Conservation (phyloP, 768 basidiomycete genomes). For the Leucosporidium creatinivorum region DNA sequence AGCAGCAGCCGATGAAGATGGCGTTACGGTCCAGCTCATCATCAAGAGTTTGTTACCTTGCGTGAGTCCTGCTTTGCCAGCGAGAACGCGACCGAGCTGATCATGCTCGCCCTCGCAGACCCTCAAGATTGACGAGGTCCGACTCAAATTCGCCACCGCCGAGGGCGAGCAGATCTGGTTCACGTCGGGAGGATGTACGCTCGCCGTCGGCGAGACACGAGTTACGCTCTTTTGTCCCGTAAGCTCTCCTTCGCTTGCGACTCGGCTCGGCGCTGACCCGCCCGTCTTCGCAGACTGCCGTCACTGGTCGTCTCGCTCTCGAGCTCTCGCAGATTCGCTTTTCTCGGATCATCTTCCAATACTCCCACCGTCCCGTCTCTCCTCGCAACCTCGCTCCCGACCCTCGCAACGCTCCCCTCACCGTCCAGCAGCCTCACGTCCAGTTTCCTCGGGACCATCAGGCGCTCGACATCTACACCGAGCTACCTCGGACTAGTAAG, state of each 20-base stretch:
- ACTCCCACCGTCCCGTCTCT: conserved; percentile 40
- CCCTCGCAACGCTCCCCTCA: conserved; percentile 7
- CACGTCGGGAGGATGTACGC: conserved; percentile 42
- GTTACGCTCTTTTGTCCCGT: conserved; percentile 67
- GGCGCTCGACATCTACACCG: conserved; percentile 58
- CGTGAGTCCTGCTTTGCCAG: conserved; percentile 47
- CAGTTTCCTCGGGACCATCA: conserved; percentile 57
- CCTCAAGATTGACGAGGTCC: conserved; percentile 57
- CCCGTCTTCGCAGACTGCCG: conserved; percentile 52
- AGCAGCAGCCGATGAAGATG: conserved; percentile 21
- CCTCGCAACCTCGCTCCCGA: conserved; percentile 17
- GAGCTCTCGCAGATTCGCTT: conserved; percentile 63
- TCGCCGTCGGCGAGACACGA: conserved; percentile 55
- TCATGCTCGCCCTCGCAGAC: conserved; percentile 44
- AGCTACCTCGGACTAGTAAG: conserved; percentile 40
- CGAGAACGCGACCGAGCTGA: not conserved
- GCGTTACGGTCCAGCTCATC: conserved; percentile 48
- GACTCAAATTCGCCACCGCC: conserved; percentile 55
- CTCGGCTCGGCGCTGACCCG: not conserved
- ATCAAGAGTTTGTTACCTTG: conserved; percentile 66
- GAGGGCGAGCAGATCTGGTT: conserved; percentile 61
- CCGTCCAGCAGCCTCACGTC: conserved; percentile 41
- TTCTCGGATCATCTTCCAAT: conserved; percentile 60
- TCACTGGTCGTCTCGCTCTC: conserved; percentile 60
- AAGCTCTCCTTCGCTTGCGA: conserved; percentile 37